phyloP scores from a whole-genome alignment of 495 filamentous ascomycete genomes.

The Penicillium manginii region DNA sequence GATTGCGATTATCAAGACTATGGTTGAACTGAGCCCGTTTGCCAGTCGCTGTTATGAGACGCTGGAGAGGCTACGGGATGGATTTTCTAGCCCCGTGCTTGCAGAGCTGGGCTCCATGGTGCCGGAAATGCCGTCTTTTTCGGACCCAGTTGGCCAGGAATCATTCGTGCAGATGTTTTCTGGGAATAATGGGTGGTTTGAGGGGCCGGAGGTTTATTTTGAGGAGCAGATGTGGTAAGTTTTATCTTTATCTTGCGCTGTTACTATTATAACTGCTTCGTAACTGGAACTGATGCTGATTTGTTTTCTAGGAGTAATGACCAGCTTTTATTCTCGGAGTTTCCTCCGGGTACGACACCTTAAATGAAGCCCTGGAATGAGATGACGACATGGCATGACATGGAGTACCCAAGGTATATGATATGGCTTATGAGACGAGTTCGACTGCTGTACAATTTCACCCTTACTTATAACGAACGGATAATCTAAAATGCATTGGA shows the following conservation, averaged over 20 bases:
- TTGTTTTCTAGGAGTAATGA: background rate
- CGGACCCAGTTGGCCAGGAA: background rate
- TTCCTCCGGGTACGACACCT: background rate
- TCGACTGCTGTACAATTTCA: background rate
- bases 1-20: constrained; percentile 2
- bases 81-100: background rate
- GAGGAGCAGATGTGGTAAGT: constrained; percentile 13
- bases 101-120: background rate
- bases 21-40: constrained; percentile 10
- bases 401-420: background rate
- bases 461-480: background rate
- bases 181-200: background rate
- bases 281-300: background rate
- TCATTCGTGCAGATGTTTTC: constrained; percentile 8
- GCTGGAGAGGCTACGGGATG: constrained; percentile 2
- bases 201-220: constrained; percentile 7
- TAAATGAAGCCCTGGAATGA: background rate
- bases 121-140: background rate
- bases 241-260: no score
- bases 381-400: no score
- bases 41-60: constrained; percentile 8
- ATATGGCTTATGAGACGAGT: background rate
- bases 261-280: background rate
- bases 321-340: background rate
- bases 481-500: constrained; percentile 8